Conservation (phyloP, 2,329 filamentous ascomycete species). For the Xylariaceae sp. region DNA sequence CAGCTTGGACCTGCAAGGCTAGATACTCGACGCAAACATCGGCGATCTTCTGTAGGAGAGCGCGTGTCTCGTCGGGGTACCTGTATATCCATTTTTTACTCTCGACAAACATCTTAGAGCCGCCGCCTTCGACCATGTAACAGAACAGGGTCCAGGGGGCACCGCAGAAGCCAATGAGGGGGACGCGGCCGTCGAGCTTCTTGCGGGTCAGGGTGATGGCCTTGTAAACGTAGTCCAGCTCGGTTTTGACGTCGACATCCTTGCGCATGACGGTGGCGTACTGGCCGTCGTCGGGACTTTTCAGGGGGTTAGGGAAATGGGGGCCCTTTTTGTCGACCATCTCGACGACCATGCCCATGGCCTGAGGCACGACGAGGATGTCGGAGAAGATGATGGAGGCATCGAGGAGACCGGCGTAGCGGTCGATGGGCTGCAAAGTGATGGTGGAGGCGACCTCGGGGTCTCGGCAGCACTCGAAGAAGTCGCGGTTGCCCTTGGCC, state of each 20-base stretch:
- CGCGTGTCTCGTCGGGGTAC: constrained; percentile 77
- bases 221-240: constrained; percentile 92
- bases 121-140: constrained; percentile 98
- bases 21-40: constrained; percentile 94
- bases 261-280: constrained; percentile 74
- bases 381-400: constrained; percentile 99
- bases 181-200: constrained; percentile 84
- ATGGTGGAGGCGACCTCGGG: constrained; percentile 91
- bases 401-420: constrained; percentile 85
- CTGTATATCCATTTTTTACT: constrained; percentile 97
- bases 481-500: constrained; percentile 86
- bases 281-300: constrained; percentile 76
- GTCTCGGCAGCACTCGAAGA: constrained; percentile 95
- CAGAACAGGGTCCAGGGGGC: constrained; percentile 96
- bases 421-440: constrained; percentile 91
- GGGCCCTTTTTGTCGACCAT: constrained; percentile 98
- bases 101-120: constrained; percentile 90
- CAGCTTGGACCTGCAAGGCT: constrained; percentile 86
- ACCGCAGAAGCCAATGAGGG: constrained; percentile 93
- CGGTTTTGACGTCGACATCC: constrained; percentile 77
- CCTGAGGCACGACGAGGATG: constrained; percentile 95
- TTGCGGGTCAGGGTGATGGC: constrained; percentile 87
- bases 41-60: constrained; percentile 83
- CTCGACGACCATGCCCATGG: constrained; percentile 96
- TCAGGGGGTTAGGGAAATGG: constrained; percentile 84